These are phyloP conservation scores for Neurospora intermedia DNA, from an alignment of 495 filamentous ascomycete species.

Conservation along the genomic window DNA sequence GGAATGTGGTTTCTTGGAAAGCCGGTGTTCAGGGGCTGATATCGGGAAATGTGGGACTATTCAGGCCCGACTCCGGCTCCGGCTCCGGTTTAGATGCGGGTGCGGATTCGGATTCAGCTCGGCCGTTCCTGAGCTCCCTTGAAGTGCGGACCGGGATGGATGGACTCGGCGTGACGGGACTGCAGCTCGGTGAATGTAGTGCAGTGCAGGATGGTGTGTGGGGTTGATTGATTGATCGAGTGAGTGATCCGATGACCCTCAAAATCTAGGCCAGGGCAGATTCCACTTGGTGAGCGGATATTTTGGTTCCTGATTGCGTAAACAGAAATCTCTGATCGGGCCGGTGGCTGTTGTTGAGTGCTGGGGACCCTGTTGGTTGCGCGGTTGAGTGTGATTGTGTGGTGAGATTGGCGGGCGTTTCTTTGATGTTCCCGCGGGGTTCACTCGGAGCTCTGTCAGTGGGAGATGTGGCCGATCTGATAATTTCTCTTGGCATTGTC, in stretches of 20 bases:
- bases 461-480: not conserved
- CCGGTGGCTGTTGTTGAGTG: not conserved
- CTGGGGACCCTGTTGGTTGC: not conserved
- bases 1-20: not conserved
- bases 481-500: not conserved
- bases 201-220: not conserved
- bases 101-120: not conserved
- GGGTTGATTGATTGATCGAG: not conserved
- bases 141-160: not conserved
- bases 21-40: not conserved
- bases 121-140: not conserved
- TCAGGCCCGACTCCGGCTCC: not conserved
- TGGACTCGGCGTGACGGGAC: not conserved
- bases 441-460: not conserved
- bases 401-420: not conserved
- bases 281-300: not conserved
- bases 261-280: not conserved
- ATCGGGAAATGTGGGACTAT: not conserved
- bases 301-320: not conserved
- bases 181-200: not conserved
- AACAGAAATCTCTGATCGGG: not conserved
- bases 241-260: not conserved
- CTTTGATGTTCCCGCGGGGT: not conserved
- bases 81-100: not conserved
- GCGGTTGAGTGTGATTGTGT: not conserved